Evolutionary conservation across 495 filamentous ascomycete genomes (phyloP), one percentile per base, ranked within the genome.

Genomic region (Podospora sp.): DNA sequence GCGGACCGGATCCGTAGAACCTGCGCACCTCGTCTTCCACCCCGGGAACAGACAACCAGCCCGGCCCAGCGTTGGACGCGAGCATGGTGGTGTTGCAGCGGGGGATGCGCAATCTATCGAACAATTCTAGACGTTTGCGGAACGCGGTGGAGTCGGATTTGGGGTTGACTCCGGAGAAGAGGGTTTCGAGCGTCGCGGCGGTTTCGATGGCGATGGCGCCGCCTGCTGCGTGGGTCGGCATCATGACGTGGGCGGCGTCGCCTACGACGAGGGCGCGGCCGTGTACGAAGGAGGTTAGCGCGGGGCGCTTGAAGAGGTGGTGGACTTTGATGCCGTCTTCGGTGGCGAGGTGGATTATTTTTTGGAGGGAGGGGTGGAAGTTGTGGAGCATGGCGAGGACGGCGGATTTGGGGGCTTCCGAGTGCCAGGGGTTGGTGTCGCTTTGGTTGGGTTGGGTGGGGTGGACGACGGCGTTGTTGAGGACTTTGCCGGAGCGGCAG

Each of bases 401-500:
- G n/a, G 63, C 56, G 1, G 65, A 53, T n/a, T 18, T 60, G 1
- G 67, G 49, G 1, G 61, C 73, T 5, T 66, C 26, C 18, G 71
- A 65, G 46, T 75, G 68, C 69, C 73, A 77, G 0, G 20, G 40
- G 11, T 62, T 51, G 8, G 69, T 56, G 3, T 65, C 65, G n/a
- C 27, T 67, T 27, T 73, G 64, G 33, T 55, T 60, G 1, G 63
- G 1, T n/a, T 69, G 66, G 3, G 74, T 78, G 12, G 65, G 40
- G 33, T 78, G 75, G 14, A 74, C 67, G 21, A 77, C 64, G 2
- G 75, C 76, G 50, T 68, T 74, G 66, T 75, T 78, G 22, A 78
- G 65, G 18, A 76, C 33, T 12, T 56, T 66, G 22, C 70, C 73
- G n/a, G 69, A 70, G 1, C 81, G 79, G 70, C 84, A 85, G 2